A percentile compares a stretch with the other conserved stretches of the same genome.
phyloP scores from a whole-genome alignment of 2,329 filamentous ascomycete species.

The Arthrobotrys entomopaga region DNA sequence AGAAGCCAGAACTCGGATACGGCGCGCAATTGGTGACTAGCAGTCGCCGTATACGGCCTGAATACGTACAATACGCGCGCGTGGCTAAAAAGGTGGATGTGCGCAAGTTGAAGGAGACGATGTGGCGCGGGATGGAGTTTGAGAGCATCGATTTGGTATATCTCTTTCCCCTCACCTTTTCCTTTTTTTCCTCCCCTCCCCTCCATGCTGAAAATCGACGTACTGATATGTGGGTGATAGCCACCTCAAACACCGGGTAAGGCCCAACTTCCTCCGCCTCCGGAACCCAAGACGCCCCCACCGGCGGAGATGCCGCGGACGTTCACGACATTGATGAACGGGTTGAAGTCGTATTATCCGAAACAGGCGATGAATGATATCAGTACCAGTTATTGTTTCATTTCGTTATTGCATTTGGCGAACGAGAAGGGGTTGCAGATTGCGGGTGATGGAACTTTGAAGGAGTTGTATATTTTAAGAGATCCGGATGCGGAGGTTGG shows the following conservation, averaged over 20 bases:
- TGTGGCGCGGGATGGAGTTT: slow-evolving; percentile 74
- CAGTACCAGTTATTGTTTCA: slow-evolving; percentile 92
- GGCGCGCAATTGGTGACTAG: slow-evolving; percentile 74
- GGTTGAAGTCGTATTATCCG: slow-evolving; percentile 84
- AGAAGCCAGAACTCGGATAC: slow-evolving; percentile 62
- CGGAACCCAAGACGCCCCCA: slow-evolving; percentile 60
- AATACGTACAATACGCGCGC: slow-evolving; percentile 76
- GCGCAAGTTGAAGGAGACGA: slow-evolving; percentile 74
- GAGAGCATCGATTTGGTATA: slow-evolving; percentile 61
- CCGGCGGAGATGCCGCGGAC: slow-evolving; percentile 63
- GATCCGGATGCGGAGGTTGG: slow-evolving; percentile 64
- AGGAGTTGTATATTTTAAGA: slow-evolving; percentile 65
- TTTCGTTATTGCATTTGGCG: slow-evolving; percentile 86
- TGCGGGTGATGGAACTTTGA: slow-evolving; percentile 67
- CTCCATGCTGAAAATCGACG: not conserved
- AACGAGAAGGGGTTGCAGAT: slow-evolving; percentile 91
- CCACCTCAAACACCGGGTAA: slow-evolving; percentile 57
- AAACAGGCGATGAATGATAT: slow-evolving; percentile 90
- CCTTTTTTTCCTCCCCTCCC: not conserved
- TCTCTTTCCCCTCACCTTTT: not conserved
- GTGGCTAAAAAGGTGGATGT: slow-evolving; percentile 78
- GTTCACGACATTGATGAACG: slow-evolving; percentile 93
- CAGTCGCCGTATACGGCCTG: slow-evolving; percentile 71
- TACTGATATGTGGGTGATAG: slow-evolving; percentile 27
- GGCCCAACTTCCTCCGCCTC: slow-evolving; percentile 60